These are phyloP conservation scores for Oryza rufipogon DNA, from an alignment of 176 grass and related monocot species.

Conservation along the genomic window DNA sequence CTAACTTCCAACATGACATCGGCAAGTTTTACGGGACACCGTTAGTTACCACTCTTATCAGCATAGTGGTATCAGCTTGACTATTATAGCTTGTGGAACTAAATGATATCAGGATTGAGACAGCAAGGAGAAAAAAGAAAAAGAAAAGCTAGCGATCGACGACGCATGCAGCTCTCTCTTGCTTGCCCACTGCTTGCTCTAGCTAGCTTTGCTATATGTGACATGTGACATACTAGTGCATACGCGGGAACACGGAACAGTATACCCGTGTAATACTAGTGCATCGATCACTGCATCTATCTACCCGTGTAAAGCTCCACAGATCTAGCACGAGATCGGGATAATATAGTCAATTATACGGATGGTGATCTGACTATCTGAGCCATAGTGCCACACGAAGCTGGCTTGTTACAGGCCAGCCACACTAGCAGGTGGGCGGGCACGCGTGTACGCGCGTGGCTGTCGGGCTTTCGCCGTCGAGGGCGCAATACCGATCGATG, in stretches of 20 bases:
- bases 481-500: background rate
- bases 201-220: background rate
- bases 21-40: background rate
- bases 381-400: background rate
- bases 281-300: background rate
- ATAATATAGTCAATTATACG: background rate
- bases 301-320: background rate
- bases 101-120: background rate
- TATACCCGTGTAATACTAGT: background rate
- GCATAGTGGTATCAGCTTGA: background rate
- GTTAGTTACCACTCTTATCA: background rate
- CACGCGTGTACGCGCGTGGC: background rate
- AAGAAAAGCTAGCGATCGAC: background rate
- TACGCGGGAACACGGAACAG: background rate
- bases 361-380: background rate
- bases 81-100: background rate
- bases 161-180: too few species aligned
- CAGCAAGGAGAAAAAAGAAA: background rate
- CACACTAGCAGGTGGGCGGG: too few species aligned
- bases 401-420: background rate
- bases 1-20: background rate
- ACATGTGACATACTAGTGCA: too few species aligned
- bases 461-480: background rate
- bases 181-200: background rate
- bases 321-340: background rate